A percentile compares a stretch with the other conserved stretches of the same genome.
phyloP scores from a whole-genome alignment of 108 stramenopile species.

The Schizochytrium sp. region DNA sequence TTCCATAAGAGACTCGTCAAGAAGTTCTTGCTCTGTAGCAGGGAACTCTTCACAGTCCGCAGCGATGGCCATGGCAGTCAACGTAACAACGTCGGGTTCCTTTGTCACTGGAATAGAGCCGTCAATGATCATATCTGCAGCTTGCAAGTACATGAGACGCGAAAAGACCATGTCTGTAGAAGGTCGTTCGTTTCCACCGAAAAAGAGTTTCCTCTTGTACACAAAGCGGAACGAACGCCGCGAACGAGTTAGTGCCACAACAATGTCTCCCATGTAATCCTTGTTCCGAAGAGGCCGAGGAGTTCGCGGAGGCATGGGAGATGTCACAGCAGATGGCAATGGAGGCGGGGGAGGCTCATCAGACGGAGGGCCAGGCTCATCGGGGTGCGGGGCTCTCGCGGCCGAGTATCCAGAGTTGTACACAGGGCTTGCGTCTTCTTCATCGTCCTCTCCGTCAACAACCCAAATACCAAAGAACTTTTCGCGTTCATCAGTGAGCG shows the following conservation, averaged over 20 bases:
- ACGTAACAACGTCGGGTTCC: slow-evolving; percentile 69
- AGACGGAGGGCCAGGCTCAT: slow-evolving; percentile 23
- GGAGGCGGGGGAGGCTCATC: slow-evolving; percentile 58
- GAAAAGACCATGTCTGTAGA: slow-evolving; percentile 71
- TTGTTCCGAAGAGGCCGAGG: slow-evolving; percentile 78
- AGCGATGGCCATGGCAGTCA: slow-evolving; percentile 74
- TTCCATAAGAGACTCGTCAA: slow-evolving; percentile 63
- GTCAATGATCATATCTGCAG: slow-evolving; percentile 75
- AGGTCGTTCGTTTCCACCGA: slow-evolving; percentile 65
- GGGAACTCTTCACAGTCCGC: slow-evolving; percentile 74
- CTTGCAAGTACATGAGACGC: slow-evolving; percentile 78
- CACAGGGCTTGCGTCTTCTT: slow-evolving; percentile 59
- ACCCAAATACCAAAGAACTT: slow-evolving; percentile 79
- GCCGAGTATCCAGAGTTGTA: slow-evolving; percentile 59
- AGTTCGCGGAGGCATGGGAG: slow-evolving; percentile 68
- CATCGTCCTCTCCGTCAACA: slow-evolving; percentile 74
- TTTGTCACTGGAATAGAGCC: slow-evolving; percentile 72
- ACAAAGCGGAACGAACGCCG: slow-evolving; percentile 79
- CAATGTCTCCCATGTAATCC: slow-evolving; percentile 79
- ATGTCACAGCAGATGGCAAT: not conserved
- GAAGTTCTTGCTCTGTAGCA: slow-evolving; percentile 62
- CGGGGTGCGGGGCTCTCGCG: slow-evolving; percentile 7
- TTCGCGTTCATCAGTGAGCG: slow-evolving; percentile 69
- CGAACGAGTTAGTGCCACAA: slow-evolving; percentile 78
- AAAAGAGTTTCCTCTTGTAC: slow-evolving; percentile 80